phyloP scores from a whole-genome alignment of 306 rosid genomes.

The Prunus dulcis region DNA sequence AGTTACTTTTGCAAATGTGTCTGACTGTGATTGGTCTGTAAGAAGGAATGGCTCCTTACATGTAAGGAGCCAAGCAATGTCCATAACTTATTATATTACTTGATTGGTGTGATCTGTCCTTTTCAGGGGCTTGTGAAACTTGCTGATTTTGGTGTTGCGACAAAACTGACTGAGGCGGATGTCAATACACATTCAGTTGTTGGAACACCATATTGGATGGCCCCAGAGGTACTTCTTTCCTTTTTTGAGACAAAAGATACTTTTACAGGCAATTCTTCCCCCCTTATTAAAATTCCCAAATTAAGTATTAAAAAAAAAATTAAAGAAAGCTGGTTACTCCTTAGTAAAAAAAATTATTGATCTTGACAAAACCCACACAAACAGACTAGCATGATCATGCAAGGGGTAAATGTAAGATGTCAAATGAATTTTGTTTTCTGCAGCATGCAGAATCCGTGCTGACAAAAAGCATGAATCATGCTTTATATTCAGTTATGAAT shows the following conservation, averaged over 20 bases:
- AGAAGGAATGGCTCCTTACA: no score
- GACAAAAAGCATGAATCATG: background rate
- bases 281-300: background rate
- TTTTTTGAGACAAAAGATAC: background rate
- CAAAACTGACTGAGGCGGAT: conserved; percentile 96
- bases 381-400: background rate
- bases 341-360: background rate
- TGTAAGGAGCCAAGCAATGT: no score
- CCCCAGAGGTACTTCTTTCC: conserved; percentile 76
- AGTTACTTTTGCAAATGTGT: no score
- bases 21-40: no score
- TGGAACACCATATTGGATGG: conserved; percentile 99
- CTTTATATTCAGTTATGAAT: conserved; percentile 8
- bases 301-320: background rate
- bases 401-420: background rate
- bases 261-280: background rate
- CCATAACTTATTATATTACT: background rate
- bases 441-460: background rate
- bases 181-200: conserved; percentile 99
- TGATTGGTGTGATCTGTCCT: conserved; percentile 9
- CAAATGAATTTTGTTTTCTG: background rate
- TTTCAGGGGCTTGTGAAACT: conserved; percentile 97
- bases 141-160: conserved; percentile 99
- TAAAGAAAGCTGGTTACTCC: background rate
- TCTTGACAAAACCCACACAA: background rate